phyloP scores from a whole-genome alignment of 441 rosid species.

The Hypseocharis bilobata region DNA sequence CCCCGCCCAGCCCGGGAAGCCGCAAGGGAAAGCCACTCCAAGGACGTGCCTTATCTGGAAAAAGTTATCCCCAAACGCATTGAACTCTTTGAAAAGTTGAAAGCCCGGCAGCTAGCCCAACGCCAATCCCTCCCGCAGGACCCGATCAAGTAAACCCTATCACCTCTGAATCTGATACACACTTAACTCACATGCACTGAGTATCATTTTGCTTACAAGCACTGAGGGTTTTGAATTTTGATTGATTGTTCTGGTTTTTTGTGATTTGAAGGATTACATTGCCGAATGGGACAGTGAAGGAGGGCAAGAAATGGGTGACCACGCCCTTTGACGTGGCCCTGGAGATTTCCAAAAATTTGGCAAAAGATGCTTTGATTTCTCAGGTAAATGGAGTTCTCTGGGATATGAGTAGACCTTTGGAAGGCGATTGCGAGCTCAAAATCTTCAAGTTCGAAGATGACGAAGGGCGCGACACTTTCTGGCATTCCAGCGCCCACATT shows the following conservation, averaged over 20 bases:
- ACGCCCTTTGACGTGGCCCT: slow-evolving; percentile 69
- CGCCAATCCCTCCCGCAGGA: slow-evolving; percentile 56
- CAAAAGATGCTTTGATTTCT: slow-evolving; percentile 63
- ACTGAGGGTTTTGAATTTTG: not conserved
- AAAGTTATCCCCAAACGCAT: slow-evolving; percentile 62
- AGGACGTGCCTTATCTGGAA: slow-evolving; percentile 55
- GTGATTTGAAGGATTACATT: slow-evolving; percentile 43
- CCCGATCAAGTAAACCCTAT: slow-evolving; percentile 46
- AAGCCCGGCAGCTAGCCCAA: slow-evolving; percentile 47
- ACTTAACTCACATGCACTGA: not conserved
- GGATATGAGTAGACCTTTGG: slow-evolving; percentile 81
- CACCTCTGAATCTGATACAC: not conserved
- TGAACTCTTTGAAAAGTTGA: slow-evolving; percentile 54
- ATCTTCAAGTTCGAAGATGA: slow-evolving; percentile 62
- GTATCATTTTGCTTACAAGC: not conserved
- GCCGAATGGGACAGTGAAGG: slow-evolving; percentile 64
- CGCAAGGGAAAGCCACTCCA: too few relatives aligned
- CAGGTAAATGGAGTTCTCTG: slow-evolving; percentile 63
- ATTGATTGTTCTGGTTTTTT: not conserved
- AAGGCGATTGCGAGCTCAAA: slow-evolving; percentile 67
- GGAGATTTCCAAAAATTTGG: slow-evolving; percentile 61
- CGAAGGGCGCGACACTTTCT: slow-evolving; percentile 86
- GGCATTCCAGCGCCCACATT: slow-evolving; percentile 98
- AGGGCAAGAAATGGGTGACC: slow-evolving; percentile 69
- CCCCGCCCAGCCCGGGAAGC: too few relatives aligned